A percentile compares a stretch with the other conserved stretches of the same genome.
phyloP scores from a whole-genome alignment of 2,329 filamentous ascomycete species.

The Xylariaceae sp. region DNA sequence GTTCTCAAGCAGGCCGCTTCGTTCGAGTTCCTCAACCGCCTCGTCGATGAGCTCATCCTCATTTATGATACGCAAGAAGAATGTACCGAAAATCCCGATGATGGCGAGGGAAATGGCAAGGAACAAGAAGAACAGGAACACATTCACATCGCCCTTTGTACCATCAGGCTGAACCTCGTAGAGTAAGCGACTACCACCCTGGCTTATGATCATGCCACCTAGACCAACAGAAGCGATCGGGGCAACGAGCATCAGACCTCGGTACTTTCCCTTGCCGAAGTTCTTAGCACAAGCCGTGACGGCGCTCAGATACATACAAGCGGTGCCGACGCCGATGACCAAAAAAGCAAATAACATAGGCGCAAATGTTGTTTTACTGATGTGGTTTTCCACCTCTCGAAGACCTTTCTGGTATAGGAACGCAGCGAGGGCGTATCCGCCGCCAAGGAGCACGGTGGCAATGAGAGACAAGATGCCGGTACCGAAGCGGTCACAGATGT shows the following conservation, averaged over 20 bases:
- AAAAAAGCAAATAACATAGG: conserved; percentile 84
- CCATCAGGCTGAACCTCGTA: conserved; percentile 64
- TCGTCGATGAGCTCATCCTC: conserved; percentile 85
- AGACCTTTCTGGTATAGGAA: conserved; percentile 58
- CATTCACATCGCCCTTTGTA: conserved; percentile 58
- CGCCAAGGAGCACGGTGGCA: conserved; percentile 67
- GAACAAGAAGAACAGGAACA: conserved; percentile 85
- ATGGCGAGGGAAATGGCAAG: conserved; percentile 64
- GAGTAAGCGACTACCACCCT: conserved; percentile 73
- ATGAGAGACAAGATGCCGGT: conserved; percentile 71
- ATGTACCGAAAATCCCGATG: conserved; percentile 67
- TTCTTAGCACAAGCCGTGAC: conserved; percentile 98
- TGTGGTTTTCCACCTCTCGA: conserved; percentile 31
- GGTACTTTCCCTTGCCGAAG: conserved; percentile 82
- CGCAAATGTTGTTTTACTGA: conserved; percentile 61
- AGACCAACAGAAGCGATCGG: conserved; percentile 91
- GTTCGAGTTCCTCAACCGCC: conserved; percentile 83
- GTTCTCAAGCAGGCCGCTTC: conserved; percentile 74
- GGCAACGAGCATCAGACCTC: conserved; percentile 80
- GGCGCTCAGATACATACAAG: conserved; percentile 80
- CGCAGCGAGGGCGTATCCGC: conserved; percentile 79
- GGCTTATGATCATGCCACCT: conserved; percentile 93
- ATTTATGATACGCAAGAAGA: conserved; percentile 72
- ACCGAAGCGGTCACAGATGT: conserved; percentile 83
- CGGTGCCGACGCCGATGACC: conserved; percentile 75